Conservation (phyloP, 78 protist genomes). For the Dictyostelium intermedium region DNA sequence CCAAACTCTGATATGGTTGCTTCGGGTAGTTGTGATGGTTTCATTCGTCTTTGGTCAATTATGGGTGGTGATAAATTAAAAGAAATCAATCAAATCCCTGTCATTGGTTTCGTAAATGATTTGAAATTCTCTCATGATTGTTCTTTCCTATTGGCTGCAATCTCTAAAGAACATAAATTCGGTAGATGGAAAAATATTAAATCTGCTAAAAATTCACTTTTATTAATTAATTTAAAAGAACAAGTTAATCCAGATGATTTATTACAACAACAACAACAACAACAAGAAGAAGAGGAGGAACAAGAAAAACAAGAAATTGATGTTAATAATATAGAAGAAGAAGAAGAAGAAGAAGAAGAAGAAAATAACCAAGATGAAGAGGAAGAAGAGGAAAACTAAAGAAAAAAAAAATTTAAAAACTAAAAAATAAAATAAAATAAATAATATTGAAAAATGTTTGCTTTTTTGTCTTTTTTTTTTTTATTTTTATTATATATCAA, state of each 20-base stretch:
- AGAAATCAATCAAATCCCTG: constrained; percentile 16
- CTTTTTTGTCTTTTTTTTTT: background rate
- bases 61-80: constrained; percentile 1
- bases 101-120: constrained; percentile 85
- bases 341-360: background rate
- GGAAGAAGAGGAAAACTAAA: background rate
- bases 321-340: background rate
- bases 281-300: constrained; percentile 8
- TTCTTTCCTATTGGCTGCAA: constrained; percentile 59
- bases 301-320: background rate
- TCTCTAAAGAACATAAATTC: constrained; percentile 87
- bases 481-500: constrained; percentile 44
- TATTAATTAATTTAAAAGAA: constrained; percentile 37
- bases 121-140: constrained; percentile 72
- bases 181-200: constrained; percentile 86
- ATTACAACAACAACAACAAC: background rate
- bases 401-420: background rate
- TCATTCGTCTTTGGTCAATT: constrained; percentile 62
- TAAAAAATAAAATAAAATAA: background rate
- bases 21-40: constrained; percentile 84
- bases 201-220: constrained; percentile 35
- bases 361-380: background rate
- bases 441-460: background rate
- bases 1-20: constrained; percentile 42
- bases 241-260: background rate